Evolutionary conservation across 2,329 filamentous ascomycete genomes (phyloP), one percentile per base, ranked within the genome.

Genomic region (Trichoderma sp.): DNA sequence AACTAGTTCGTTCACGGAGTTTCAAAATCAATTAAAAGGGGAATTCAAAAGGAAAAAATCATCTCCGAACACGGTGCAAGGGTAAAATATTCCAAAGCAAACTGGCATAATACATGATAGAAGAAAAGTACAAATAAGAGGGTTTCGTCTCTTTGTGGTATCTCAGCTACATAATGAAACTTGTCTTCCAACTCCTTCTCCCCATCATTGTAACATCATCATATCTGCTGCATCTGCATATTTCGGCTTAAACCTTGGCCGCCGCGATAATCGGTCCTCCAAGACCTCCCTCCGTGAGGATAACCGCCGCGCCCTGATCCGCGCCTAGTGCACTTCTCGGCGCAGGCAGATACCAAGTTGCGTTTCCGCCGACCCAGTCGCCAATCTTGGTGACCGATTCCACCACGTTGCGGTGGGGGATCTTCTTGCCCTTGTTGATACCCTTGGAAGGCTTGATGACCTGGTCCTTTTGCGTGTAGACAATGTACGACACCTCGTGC

Each of bases 361-460:
- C 63, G 7, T 66, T 66, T 7, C 63, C 63, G 8, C 63, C 63
- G n/a, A 49, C 14, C 63, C 63, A 66, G 5, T 66, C 63, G 0
- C 63, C 63, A 66, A 66, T 66, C 53, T 66, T 66, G 27, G 63
- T 66, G 13, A 66, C 53, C 2, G 63, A 66, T 1, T 55, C 57
- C 5, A 66, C 63, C 29, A 66, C 27, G 21, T 66, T 66, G 53
- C 63, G 63, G 63, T 66, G 63, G 37, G 57, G 57, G 24, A 66
- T 66, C 63, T 66, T 66, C 63, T 66, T 66, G 63, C 63, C 63
- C 7, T 66, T 66, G 27, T 66, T 66, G 13, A 58, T n/a, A 7
- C 63, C 63, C 37, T 66, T 66, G 37, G 53, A 29, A 5, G 49
- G 37, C 63, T 66, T 66, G 63, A 66, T 29, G 27, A n/a, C 31